A percentile compares a stretch with the other conserved stretches of the same genome.
These are phyloP conservation scores for Calonectria honghensis DNA, from an alignment of 2,329 filamentous ascomycete species.

Conservation along the genomic window DNA sequence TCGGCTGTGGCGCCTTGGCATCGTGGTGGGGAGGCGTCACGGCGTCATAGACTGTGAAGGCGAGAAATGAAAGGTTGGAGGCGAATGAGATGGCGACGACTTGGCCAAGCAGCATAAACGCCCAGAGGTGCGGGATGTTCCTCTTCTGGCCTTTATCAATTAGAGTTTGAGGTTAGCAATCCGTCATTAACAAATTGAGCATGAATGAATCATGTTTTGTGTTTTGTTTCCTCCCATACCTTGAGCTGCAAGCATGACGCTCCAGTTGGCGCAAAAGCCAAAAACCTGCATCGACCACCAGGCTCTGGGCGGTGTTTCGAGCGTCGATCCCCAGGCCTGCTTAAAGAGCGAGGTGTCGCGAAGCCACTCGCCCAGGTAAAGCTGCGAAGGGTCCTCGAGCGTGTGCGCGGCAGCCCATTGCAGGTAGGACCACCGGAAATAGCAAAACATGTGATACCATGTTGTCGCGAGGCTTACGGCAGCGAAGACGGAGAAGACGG, in stretches of 20 bases:
- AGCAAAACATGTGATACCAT: conserved; percentile 55
- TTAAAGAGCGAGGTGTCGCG: conserved; percentile 54
- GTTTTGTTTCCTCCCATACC: conserved; percentile 38
- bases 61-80: conserved; percentile 53
- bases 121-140: conserved; percentile 48
- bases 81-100: conserved; percentile 56
- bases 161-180: conserved; percentile 6
- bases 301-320: conserved; percentile 47
- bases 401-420: conserved; percentile 27
- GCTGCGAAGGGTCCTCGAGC: neutral
- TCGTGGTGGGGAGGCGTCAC: neutral
- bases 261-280: conserved; percentile 54
- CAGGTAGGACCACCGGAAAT: conserved; percentile 51
- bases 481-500: conserved; percentile 49
- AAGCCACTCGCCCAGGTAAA: conserved; percentile 52
- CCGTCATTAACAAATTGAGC: neutral
- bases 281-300: conserved; percentile 57
- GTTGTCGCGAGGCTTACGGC: conserved; percentile 53
- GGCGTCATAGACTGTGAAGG: conserved; percentile 43
- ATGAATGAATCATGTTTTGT: neutral
- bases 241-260: conserved; percentile 52
- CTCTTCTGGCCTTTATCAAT: conserved; percentile 41
- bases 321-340: conserved; percentile 54
- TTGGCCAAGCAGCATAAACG: conserved; percentile 54
- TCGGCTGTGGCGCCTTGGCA: conserved; percentile 5